Evolutionary conservation across 2,329 filamentous ascomycete genomes (phyloP), one percentile per base, ranked within the genome.

Genomic region (Sporothrix euskadiensis): DNA sequence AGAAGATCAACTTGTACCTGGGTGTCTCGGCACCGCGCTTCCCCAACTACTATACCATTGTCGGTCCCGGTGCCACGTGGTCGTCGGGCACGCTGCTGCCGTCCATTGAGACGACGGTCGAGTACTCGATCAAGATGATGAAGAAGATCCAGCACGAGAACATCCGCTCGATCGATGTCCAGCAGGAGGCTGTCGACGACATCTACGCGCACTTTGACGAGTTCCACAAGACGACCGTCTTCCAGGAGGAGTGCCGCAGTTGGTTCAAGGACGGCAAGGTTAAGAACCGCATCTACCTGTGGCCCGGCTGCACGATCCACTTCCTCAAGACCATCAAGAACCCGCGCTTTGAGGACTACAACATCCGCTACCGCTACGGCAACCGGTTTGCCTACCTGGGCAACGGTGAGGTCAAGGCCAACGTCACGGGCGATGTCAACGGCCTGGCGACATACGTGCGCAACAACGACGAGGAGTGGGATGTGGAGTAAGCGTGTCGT

Each of bases 151-250:
- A 88, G 78, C 85, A 83, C 1, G 80, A 85, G 78, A 82, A 84
- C 77, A 84, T 87, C 73, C 78, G 79, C 4, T 80, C 82, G 4
- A 83, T 86, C 56, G 78, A 82, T 9, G 83, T 86, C 12, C 85
- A 85, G 76, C 77, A 79, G 0, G 82, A 82, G 22, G 84, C 83
- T 1, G 83, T 88, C 8, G 78, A 79, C 12, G 87, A 88, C 74
- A 88, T 89, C 78, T 82, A 85, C 73, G 80, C 80, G 4, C 82
- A 83, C 79, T 83, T 83, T 57, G 83, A 85, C 73, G 75, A 78
- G 10, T 85, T 84, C 78, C 84, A 86, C 81, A 77, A 81, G 73
- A 79, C 77, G 30, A 83, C 84, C 0, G 84, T 86, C 0, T 87
- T 83, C 81, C 78, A 82, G 65, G 72, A 73, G 57, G 69, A 63